Evolutionary conservation across 2,329 filamentous ascomycete genomes (phyloP).

Genomic region (Elsinoe arachidis): DNA sequence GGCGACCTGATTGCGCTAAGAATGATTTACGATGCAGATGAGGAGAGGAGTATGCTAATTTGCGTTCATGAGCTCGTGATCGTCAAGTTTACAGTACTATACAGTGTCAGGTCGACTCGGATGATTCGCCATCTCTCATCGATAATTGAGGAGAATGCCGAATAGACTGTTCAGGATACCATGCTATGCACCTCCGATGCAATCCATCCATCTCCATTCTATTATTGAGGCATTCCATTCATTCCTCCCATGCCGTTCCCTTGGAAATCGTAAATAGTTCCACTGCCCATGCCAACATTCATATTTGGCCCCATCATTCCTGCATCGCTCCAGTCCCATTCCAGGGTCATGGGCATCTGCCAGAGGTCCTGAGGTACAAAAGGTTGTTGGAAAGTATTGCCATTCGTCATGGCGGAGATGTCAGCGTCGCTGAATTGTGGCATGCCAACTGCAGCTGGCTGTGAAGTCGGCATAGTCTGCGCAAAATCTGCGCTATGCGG

Average conservation of each 20-base stretch:
- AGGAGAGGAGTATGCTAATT: background rate
- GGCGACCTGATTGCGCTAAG: background rate
- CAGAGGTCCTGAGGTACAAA: constrained; percentile 89
- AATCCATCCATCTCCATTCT: background rate
- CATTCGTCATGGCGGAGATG: constrained; percentile 21
- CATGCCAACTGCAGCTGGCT: background rate
- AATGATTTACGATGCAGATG: background rate
- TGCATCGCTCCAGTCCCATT: constrained; percentile 67
- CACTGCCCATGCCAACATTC: constrained; percentile 15
- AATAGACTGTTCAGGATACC: background rate
- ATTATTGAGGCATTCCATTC: constrained; percentile 4
- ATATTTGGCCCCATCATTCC: constrained; percentile 25
- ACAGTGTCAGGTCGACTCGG: background rate
- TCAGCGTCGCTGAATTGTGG: constrained; percentile 10
- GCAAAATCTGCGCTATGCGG: background rate
- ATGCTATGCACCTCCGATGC: no score
- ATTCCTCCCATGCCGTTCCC: constrained; percentile 5
- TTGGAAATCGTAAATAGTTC: constrained; percentile 7
- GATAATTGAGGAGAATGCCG: background rate
- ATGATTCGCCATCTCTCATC: background rate
- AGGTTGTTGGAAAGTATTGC: constrained; percentile 62
- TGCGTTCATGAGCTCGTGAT: background rate
- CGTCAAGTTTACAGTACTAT: background rate
- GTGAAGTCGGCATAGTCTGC: background rate
- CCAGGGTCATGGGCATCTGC: constrained; percentile 90